Evolutionary conservation across 192 early-diverging fungal genomes (phyloP), one percentile per base, ranked within the genome.

Genomic region (Coemansia sp.): DNA sequence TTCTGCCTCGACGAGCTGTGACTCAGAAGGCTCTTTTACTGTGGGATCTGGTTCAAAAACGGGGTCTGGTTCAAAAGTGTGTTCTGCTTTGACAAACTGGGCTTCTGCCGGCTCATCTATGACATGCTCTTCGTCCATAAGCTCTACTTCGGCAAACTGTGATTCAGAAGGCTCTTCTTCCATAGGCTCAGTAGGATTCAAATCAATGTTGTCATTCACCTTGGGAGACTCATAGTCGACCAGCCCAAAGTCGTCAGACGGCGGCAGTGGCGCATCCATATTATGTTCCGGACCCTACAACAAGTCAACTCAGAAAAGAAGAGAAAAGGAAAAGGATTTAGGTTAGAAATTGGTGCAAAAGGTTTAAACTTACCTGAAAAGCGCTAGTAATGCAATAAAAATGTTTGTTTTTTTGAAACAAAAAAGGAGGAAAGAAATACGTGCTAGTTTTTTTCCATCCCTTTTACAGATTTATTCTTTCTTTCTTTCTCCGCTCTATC

Each of bases 171-270:
- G 58, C 7, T 31, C 64, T 61, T 30, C 53, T 31, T n/a, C n/a
- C n/a, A n/a, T n/a, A n/a, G n/a, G n/a, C n/a, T n/a, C n/a, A 53
- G 67, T 9, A 23, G 61, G 34, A 51, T 28, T 51, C 48, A 51
- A 51, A 21, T 26, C 48, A 40, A 40, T 15, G 16, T 40, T 8
- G 10, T 40, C 39, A 1, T 8, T 40, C 39, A 40, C 16, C 2
- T 51, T 58, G 0, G 77, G 77, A 57, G 77, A 74, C 58, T 73
- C 71, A 33, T 79, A 79, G 66, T 80, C 72, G 18, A 80, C 66
- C 37, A 80, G 66, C 10, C 72, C 77, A 72, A 74, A 74, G 53
- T 80, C 77, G 18, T 74, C 77, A 10, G 12, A 1, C 21, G 43
- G 43, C n/a, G 43, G 43, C 13, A 63, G 60, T 23, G 21, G 28